Evolutionary conservation across 768 basidiomycete genomes (phyloP), one percentile per base, ranked within the genome.

Genomic region (Coprinopsis cinerea): DNA sequence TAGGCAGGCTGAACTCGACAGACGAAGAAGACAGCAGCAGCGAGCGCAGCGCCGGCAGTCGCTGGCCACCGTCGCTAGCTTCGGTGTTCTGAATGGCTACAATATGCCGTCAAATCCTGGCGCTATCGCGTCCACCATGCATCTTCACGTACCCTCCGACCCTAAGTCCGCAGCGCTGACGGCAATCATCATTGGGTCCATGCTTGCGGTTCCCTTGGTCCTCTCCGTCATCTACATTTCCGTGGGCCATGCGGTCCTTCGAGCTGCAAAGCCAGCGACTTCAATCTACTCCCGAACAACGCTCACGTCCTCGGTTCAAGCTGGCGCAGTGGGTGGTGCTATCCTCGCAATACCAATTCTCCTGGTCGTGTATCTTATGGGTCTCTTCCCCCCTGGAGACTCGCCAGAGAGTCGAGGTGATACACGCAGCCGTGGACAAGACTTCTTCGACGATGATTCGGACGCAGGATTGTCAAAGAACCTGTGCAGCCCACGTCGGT

Each of bases 301-400:
- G 7, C 35, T 51, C 9, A 3, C 9, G 15, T 25, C 23, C 24
- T 45, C 50, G 14, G 50, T 35, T 20, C 2, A 46, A 30, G 50
- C 50, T 2, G 50, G 40, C 25, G 50, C 50, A 5, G 35, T 39
- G 6, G 50, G 50, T 2, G 50, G 43, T n/a, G 44, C 43, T 3
- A 51, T 51, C 30, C 50, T 51, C 30, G 50, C 43, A 2, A 10
- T 51, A 27, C 50, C 50, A 1, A n/a, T 51, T 17, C 34, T 51
- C 1, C 44, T 51, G 15, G 28, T 45, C 15, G 27, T 45, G 26
- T 45, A 45, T 20, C 27, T 45, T 6, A 5, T 45, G 28, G 44
- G 44, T 4, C n/a, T 45, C 27, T 45, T 45, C 18, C 44, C 44
- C 20, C n/a, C 25, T 11, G 15, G 20, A 22, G 13, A 10, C 37